Conservation (phyloP, 495 filamentous ascomycete genomes). For the Penicillium argentinense region DNA sequence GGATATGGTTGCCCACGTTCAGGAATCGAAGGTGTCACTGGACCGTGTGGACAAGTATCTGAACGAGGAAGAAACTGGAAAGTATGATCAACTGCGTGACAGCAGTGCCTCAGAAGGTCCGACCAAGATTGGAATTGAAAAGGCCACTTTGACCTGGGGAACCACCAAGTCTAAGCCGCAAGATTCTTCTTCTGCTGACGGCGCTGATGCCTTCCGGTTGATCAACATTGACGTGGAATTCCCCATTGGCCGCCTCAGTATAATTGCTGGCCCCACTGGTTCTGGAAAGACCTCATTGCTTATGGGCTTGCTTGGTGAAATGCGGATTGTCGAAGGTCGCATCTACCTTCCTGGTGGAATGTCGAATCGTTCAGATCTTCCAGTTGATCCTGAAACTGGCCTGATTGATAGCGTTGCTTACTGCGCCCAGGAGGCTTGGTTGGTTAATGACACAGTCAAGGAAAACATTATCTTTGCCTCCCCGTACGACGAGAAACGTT, state of each 20-base stretch:
- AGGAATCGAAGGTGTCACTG: conserved; percentile 95
- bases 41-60: conserved; percentile 96
- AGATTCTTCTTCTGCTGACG: conserved; percentile 20
- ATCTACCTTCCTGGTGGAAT: conserved; percentile 79
- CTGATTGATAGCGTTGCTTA: conserved; percentile 92
- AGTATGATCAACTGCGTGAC: conserved; percentile 80
- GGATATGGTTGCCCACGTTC: conserved; percentile 98
- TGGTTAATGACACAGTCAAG: conserved; percentile 93
- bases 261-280: conserved; percentile 90
- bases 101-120: conserved; percentile 61
- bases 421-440: conserved; percentile 97
- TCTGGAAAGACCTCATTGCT: conserved; percentile 93
- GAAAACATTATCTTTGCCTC: conserved; percentile 95
- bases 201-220: conserved; percentile 69
- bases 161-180: conserved; percentile 40
- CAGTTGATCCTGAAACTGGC: conserved; percentile 77
- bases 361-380: conserved; percentile 78
- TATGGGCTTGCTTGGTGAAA: conserved; percentile 96
- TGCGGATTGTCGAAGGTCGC: conserved; percentile 79
- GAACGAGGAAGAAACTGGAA: conserved; percentile 92
- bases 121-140: conserved; percentile 74
- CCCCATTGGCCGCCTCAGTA: conserved; percentile 75
- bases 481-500: conserved; percentile 77
- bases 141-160: conserved; percentile 89
- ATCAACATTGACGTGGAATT: conserved; percentile 79